Evolutionary conservation across 75 land plant genomes (phyloP).

Genomic region (Isoetes taiwanensis): DNA sequence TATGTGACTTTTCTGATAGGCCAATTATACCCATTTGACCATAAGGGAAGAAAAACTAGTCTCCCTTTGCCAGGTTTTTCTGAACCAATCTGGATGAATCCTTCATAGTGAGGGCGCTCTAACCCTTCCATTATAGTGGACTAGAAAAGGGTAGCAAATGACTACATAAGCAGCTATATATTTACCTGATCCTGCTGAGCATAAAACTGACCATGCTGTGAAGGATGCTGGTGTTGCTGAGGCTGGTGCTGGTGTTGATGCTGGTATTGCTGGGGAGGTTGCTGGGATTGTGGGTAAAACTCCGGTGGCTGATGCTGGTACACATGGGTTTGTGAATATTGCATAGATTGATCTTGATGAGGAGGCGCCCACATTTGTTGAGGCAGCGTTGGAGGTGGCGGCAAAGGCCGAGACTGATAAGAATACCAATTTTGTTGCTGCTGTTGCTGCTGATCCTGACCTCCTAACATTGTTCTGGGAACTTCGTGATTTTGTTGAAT

Average conservation of each 20-base stretch:
- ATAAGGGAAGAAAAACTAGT: background rate
- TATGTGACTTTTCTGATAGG: no score
- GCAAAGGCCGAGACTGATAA: no score
- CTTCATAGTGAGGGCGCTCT: background rate
- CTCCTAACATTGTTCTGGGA: no score
- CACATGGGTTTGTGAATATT: background rate
- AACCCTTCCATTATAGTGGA: background rate
- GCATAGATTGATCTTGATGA: background rate
- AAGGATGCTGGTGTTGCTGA: background rate
- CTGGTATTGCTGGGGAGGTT: no score
- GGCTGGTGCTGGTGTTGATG: conserved; percentile 3
- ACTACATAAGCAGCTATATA: background rate
- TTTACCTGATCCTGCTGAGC: conserved; percentile 16
- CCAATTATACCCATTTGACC: background rate
- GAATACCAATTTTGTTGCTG: no score
- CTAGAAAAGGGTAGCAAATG: background rate
- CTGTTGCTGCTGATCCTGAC: no score
- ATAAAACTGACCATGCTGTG: conserved; percentile 7
- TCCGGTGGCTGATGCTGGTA: background rate
- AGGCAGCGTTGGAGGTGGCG: conserved; percentile 1
- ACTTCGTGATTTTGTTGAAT: no score
- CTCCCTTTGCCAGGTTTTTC: no score
- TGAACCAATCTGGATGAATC: background rate
- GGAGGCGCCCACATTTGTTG: background rate
- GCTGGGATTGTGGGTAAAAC: background rate